phyloP scores from a whole-genome alignment of 225 moss, liverwort and hornwort species.

The Antitrichia curtipendula region DNA sequence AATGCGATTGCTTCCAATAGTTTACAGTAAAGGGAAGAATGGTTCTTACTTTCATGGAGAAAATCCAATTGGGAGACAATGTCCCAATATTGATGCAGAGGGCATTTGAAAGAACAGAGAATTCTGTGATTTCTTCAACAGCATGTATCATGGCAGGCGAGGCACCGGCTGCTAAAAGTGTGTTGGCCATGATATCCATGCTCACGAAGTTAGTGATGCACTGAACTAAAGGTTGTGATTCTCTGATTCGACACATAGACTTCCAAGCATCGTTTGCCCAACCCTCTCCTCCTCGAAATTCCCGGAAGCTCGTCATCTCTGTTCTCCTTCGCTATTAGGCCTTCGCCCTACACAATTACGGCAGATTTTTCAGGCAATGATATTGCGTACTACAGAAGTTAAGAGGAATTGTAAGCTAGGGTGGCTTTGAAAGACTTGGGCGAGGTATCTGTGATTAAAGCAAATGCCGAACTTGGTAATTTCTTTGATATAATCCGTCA shows the following conservation, averaged over 20 bases:
- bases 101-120: constrained; percentile 79
- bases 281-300: constrained; percentile 76
- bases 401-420: too few relatives aligned
- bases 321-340: neutral
- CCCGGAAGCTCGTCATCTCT: constrained; percentile 86
- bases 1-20: neutral
- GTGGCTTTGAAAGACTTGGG: too few relatives aligned
- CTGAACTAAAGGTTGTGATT: constrained; percentile 69
- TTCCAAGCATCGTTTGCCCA: constrained; percentile 98
- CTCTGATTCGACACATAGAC: constrained; percentile 71
- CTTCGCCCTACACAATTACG: neutral
- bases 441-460: too few relatives aligned
- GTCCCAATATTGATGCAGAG: constrained; percentile 97
- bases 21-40: neutral
- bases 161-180: constrained; percentile 80
- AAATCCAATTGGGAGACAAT: constrained; percentile 84
- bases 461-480: too few relatives aligned
- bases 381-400: neutral
- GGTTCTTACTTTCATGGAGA: constrained; percentile 72
- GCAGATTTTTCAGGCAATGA: neutral
- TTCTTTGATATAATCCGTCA: too few relatives aligned
- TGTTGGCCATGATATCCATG: constrained; percentile 99
- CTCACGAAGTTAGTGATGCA: constrained; percentile 97
- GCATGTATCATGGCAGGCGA: constrained; percentile 98
- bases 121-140: constrained; percentile 86